These are phyloP conservation scores for Shiraia sp. DNA, from an alignment of 2,329 filamentous ascomycete genomes.

Conservation along the genomic window DNA sequence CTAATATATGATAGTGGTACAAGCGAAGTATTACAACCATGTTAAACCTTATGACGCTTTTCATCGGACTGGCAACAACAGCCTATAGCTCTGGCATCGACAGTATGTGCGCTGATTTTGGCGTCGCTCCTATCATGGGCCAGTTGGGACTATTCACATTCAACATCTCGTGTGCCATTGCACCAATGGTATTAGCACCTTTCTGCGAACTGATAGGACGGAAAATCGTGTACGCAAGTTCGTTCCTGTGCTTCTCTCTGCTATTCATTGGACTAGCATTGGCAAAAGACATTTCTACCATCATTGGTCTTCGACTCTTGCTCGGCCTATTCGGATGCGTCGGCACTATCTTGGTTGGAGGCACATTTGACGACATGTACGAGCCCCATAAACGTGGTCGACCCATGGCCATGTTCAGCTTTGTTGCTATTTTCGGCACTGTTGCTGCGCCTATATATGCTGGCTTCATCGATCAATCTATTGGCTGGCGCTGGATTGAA, in stretches of 20 bases:
- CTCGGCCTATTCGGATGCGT: constrained; percentile 33
- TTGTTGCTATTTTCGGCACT: constrained; percentile 47
- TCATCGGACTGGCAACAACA: constrained; percentile 32
- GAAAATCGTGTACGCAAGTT: constrained; percentile 28
- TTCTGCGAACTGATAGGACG: constrained; percentile 32
- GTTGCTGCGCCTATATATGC: constrained; percentile 59
- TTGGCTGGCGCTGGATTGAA: constrained; percentile 60
- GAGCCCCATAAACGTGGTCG: constrained; percentile 30
- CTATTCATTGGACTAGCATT: constrained; percentile 32
- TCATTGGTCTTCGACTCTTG: constrained; percentile 31
- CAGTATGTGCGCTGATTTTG: constrained; percentile 32
- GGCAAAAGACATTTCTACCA: constrained; percentile 25
- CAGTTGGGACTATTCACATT: constrained; percentile 32
- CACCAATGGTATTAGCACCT: constrained; percentile 30
- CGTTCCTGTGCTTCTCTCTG: constrained; percentile 31
- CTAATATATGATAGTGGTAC: constrained; percentile 17
- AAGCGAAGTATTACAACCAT: constrained; percentile 33
- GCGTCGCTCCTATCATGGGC: constrained; percentile 24
- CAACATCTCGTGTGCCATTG: constrained; percentile 32
- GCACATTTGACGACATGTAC: constrained; percentile 36
- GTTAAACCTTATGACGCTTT: constrained; percentile 32
- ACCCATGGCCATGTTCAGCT: constrained; percentile 35
- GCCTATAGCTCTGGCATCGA: constrained; percentile 32
- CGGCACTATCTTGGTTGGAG: constrained; percentile 32
- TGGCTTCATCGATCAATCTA: constrained; percentile 57